These are phyloP conservation scores for Starmerella powellii DNA, from an alignment of 805 yeast species.

Conservation along the genomic window DNA sequence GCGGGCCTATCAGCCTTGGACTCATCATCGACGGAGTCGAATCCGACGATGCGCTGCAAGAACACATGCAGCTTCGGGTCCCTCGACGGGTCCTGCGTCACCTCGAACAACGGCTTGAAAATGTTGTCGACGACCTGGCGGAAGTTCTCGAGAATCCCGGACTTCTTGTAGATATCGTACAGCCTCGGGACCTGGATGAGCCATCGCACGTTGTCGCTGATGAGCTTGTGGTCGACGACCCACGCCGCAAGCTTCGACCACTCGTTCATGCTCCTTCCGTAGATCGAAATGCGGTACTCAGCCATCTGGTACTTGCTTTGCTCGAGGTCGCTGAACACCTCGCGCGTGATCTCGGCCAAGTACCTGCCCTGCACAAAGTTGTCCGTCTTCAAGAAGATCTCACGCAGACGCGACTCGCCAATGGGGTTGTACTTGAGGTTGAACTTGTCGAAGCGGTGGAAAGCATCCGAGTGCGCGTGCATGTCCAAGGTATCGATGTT, in stretches of 20 bases:
- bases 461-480: constrained; percentile 98
- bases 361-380: constrained; percentile 80
- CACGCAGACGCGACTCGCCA: constrained; percentile 95
- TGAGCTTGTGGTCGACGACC: constrained; percentile 85
- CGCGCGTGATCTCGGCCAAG: constrained; percentile 85
- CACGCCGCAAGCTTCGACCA: constrained; percentile 94
- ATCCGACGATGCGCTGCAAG: constrained; percentile 88
- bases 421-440: constrained; percentile 94
- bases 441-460: constrained; percentile 95
- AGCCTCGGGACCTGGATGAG: constrained; percentile 87
- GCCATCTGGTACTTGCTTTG: constrained; percentile 94
- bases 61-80: constrained; percentile 89
- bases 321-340: constrained; percentile 88
- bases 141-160: constrained; percentile 57
- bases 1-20: constrained; percentile 77
- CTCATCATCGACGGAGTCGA: constrained; percentile 97
- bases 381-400: constrained; percentile 90
- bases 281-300: constrained; percentile 87
- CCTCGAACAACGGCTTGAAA: constrained; percentile 84
- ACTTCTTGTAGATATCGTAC: constrained; percentile 75
- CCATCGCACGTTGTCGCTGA: constrained; percentile 95
- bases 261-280: constrained; percentile 79
- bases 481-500: constrained; percentile 94
- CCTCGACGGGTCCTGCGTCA: constrained; percentile 64
- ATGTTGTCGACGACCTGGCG: constrained; percentile 66